Evolutionary conservation across 2,329 filamentous ascomycete species (phyloP), one percentile per base, ranked within the genome.

Genomic region (Pseudophaeomoniella oleicola): DNA sequence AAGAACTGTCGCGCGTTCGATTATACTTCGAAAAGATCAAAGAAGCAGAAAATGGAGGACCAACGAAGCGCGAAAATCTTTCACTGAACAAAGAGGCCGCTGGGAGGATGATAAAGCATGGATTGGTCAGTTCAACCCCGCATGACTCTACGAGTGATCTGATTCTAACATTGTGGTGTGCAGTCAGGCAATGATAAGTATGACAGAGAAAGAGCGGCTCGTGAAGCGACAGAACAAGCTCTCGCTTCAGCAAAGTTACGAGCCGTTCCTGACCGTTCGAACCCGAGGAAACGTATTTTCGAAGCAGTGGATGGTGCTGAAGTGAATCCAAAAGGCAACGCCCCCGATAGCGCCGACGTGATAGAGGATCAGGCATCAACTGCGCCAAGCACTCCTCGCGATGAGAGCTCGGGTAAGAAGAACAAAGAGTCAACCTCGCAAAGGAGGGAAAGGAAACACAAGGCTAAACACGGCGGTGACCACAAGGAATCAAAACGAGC

Each of bases 11-110:
- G 40, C 77, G 90, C 39, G 78, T 96, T 37, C 85, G 79, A 57
- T 81, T 86, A 53, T 96, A 96, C 58, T 93, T 94, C 59, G 75
- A 73, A 41, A 98, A 96, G 64, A 88, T 96, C 55, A 84, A 90
- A 52, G 65, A 67, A 11, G 71, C 75, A 3, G 86, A 94, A 57
- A 17, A 15, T 15, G 37, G 34, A 30, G 39, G 37, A 22, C 30
- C 32, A n/a, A 16, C 18, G 9, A 65, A 73, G 50, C 68, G 70
- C 19, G 64, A 57, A 41, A 69, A 63, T 1, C 61, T 83, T 43
- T 73, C 58, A 15, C 51, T 81, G 16, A 71, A 94, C 52, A 87
- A 81, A 48, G 72, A 75, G 45, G 87, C 85, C 4, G 82, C 84
- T 11, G 75, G 72, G 36, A 72, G 88, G 35, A 82, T 98, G 41